Percentiles rank a stretch among this genome's conserved stretches.
phyloP scores from a whole-genome alignment of 345 rosid genomes.

The Alliaria petiolata region DNA sequence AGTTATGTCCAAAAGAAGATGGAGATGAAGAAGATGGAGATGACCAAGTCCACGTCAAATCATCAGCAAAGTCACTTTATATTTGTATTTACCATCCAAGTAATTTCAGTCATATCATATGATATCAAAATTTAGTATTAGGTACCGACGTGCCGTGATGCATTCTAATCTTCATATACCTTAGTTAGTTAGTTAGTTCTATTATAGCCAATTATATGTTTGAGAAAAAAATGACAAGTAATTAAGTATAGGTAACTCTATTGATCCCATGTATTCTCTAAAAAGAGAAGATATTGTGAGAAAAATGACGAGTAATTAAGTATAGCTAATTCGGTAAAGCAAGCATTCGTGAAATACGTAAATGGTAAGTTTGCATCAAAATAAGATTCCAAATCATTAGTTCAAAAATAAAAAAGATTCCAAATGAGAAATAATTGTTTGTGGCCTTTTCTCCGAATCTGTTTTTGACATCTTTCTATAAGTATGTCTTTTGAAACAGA shows the following conservation, averaged over 20 bases:
- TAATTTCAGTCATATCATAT: not conserved
- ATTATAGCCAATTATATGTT: no score
- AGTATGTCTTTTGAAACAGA: not conserved
- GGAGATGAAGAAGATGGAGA: no score
- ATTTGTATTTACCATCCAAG: no score
- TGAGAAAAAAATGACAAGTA: no score
- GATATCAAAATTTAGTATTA: not conserved
- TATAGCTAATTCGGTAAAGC: not conserved
- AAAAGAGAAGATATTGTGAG: no score
- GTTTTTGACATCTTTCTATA: not conserved
- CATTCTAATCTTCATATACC: not conserved
- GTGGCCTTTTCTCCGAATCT: not conserved
- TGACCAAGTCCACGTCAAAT: not conserved
- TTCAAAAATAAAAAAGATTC: no score
- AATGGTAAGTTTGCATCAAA: not conserved
- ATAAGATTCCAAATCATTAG: no score
- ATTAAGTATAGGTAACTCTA: no score
- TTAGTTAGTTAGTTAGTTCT: not conserved
- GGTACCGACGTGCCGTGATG: no score
- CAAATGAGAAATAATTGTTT: not conserved
- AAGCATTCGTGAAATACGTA: not conserved
- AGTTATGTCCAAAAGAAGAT: conserved; percentile 1
- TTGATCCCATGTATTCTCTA: no score
- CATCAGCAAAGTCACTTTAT: no score
- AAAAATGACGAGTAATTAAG: no score